Conservation (phyloP, 352 stramenopile species). For the Pythium phragmiticola region DNA sequence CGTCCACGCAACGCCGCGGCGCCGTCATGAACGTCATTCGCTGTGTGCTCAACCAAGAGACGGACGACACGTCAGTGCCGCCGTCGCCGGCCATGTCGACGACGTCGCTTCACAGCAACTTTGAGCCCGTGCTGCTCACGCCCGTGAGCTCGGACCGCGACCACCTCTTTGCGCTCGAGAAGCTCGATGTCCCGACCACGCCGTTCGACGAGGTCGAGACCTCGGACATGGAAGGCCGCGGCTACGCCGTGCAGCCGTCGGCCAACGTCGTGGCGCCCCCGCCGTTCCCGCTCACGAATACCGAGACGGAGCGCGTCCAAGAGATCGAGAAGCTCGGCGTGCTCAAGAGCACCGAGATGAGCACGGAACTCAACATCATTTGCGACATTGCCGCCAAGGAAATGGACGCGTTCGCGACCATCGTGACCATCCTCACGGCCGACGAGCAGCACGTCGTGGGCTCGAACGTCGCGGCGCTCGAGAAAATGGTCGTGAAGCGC, state of each 20-base stretch:
- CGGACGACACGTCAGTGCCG: not conserved
- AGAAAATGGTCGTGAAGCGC: constrained; percentile 40
- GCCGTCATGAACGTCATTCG: constrained; percentile 52
- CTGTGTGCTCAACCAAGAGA: constrained; percentile 48
- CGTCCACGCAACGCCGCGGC: constrained; percentile 32
- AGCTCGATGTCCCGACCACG: constrained; percentile 11
- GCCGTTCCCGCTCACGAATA: constrained; percentile 32
- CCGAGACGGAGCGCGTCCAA: constrained; percentile 46
- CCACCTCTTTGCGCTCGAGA: constrained; percentile 19
- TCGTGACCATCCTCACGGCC: constrained; percentile 60
- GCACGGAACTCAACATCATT: constrained; percentile 72
- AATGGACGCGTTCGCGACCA: constrained; percentile 48
- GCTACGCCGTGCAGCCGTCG: constrained; percentile 36
- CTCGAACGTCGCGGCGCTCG: constrained; percentile 37
- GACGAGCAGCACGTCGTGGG: constrained; percentile 47
- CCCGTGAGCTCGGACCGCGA: constrained; percentile 18
- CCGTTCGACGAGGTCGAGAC: constrained; percentile 18
- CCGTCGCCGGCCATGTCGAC: not conserved
- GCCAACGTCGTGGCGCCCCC: constrained; percentile 32
- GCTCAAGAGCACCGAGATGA: constrained; percentile 30
- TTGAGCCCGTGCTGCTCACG: constrained; percentile 11
- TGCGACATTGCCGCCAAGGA: constrained; percentile 63
- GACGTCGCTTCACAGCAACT: no score
- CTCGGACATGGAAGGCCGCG: constrained; percentile 43
- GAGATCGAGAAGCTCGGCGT: constrained; percentile 45